Evolutionary conservation across 345 rosid genomes (phyloP).

Genomic region (Abelmoschus esculentus): DNA sequence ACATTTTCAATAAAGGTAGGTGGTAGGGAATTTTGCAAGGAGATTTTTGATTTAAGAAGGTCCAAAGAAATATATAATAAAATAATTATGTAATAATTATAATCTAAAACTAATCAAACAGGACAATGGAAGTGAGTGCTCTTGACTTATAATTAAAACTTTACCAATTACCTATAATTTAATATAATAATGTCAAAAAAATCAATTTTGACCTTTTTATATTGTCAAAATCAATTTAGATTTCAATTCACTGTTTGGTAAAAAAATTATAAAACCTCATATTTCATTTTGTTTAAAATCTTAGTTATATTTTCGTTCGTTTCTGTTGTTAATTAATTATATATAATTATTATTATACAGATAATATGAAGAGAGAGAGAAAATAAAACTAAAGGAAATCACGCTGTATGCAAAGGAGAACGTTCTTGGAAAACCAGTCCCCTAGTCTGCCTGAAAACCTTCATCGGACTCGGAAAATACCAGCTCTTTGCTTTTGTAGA

Average conservation of each 20-base stretch:
- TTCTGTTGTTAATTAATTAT: neutral
- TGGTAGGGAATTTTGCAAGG: no score
- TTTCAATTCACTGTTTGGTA: no score
- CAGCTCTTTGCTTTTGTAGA: slow-evolving; percentile 45
- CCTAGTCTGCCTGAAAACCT: slow-evolving; percentile 63
- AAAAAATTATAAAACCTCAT: neutral
- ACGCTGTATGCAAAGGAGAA: slow-evolving; percentile 73
- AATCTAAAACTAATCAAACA: neutral
- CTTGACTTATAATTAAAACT: neutral
- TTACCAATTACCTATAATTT: no score
- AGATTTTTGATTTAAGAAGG: no score
- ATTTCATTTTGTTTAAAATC: neutral
- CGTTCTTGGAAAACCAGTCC: slow-evolving; percentile 47
- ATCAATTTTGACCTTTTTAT: no score
- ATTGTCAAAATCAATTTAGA: no score
- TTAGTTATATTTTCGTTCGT: neutral
- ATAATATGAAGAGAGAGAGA: neutral
- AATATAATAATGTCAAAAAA: no score
- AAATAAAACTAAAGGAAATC: slow-evolving; percentile 14
- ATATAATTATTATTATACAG: neutral
- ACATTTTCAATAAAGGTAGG: no score
- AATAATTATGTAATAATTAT: neutral
- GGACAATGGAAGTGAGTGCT: no score
- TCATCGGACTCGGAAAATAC: slow-evolving; percentile 87
- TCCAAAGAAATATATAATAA: no score